Evolutionary conservation across 495 filamentous ascomycete genomes (phyloP).

Genomic region (Penicillium antarcticum): DNA sequence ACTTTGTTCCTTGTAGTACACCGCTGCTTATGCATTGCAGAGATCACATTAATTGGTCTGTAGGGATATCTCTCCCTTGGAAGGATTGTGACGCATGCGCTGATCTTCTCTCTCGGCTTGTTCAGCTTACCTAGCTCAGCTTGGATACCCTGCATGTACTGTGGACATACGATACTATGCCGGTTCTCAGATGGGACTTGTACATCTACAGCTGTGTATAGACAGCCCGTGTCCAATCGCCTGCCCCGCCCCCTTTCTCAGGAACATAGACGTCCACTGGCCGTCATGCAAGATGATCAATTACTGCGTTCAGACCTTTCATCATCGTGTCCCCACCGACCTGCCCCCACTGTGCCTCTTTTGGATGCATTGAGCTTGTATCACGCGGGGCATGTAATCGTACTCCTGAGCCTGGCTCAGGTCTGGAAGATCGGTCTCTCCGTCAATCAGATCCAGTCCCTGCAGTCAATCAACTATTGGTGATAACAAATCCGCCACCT

Average conservation of each 20-base stretch:
- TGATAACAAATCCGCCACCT: conserved; percentile 31
- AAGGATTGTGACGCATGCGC: neutral
- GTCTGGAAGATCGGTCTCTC: conserved; percentile 12
- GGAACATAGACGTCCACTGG: conserved; percentile 5
- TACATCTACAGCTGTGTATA: neutral
- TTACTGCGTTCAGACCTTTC: conserved; percentile 18
- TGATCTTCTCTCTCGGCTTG: neutral
- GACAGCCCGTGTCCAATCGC: neutral
- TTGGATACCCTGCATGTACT: neutral
- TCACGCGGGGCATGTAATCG: conserved; percentile 20
- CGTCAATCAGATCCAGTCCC: conserved; percentile 12
- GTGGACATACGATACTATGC: neutral
- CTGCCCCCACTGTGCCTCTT: conserved; percentile 5
- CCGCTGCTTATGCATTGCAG: conserved; percentile 8
- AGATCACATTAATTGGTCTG: neutral
- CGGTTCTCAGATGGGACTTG: no score
- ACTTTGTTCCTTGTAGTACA: conserved; percentile 15
- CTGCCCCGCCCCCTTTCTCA: conserved; percentile 16
- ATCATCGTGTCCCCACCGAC: conserved; percentile 9
- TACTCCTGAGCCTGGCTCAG: conserved; percentile 4
- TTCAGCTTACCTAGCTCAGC: neutral
- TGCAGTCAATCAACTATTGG: conserved; percentile 30
- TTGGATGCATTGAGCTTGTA: conserved; percentile 14
- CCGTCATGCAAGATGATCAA: conserved; percentile 15
- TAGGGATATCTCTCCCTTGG: neutral